Base-by-base conservation (phyloP, 768 basidiomycete species). In the Boletus rubropictus region DNA sequence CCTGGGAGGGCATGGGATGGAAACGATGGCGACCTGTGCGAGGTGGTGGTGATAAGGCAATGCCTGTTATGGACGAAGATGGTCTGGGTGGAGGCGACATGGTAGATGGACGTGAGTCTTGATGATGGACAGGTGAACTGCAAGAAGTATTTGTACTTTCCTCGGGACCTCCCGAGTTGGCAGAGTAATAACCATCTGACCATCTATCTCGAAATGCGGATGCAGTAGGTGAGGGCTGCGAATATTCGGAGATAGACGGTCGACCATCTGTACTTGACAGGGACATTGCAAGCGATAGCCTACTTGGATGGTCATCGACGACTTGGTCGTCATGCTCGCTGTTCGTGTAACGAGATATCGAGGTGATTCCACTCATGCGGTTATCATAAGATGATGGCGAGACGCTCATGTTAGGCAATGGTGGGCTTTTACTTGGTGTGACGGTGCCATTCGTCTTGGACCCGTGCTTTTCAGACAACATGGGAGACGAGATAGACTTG, bases 171-270 rank as follows among this genome's bases (percentile, higher is more conserved):
- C 55, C 66, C 35, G 62, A 65, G 17, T 48, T 35, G 2, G 56
- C 56, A 22, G 64, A 67, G 40, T 67, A 66, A 46, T 68, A 66
- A 31, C 64, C 58, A 7, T 66, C 60, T 1, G 66, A 68, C 56
- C 54, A 62, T 43, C 65, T 78, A 54, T 86, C 84, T 22, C 79
- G 78, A 67, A 89, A 89, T n/a, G 83, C 84, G n/a, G 86, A 88
- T 6, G 75, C 80, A 4, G 86, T 85, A 2, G 86, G 87, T 9
- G 86, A 89, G 5, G 77, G 73, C 52, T 81, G 79, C 9, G 84
- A 82, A 61, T 84, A 83, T 44, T 81, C 78, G 11, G 84, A 86
- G 24, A 81, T 53, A 17, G 85, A 84, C 4, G 70, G 77, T 33
- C 82, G 73, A 15, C 58, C 56, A 11, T 62, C 60, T 15, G 55